A percentile compares a stretch with the other conserved stretches of the same genome.
Evolutionary conservation across 768 basidiomycete genomes (phyloP).

Genomic region (Phaeotremella skinneri): DNA sequence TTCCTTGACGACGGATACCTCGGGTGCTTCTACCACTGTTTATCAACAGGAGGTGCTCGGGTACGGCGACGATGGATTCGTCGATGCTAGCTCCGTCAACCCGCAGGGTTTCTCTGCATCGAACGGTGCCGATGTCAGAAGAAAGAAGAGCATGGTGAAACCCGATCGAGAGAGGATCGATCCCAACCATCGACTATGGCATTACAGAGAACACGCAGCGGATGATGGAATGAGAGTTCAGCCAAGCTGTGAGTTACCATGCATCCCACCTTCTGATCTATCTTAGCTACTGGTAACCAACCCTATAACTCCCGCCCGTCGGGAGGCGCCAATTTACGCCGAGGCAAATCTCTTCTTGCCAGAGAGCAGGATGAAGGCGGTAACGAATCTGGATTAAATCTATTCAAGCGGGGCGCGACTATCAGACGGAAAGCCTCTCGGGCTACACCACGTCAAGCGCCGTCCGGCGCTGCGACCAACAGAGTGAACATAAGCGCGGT

Average conservation of each 20-base stretch:
- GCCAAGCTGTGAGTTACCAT: constrained; percentile 71
- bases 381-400: constrained; percentile 84
- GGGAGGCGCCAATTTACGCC: constrained; percentile 54
- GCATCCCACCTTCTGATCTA: constrained; percentile 6
- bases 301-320: constrained; percentile 21
- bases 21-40: constrained; percentile 17
- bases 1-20: constrained; percentile 21
- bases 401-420: constrained; percentile 82
- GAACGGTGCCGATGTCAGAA: constrained; percentile 52
- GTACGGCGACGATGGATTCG: constrained; percentile 34
- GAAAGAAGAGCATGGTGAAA: constrained; percentile 88
- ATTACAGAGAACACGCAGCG: constrained; percentile 84
- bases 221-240: constrained; percentile 67
- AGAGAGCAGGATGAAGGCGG: constrained; percentile 74
- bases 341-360: constrained; percentile 84
- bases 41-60: constrained; percentile 17
- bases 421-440: constrained; percentile 63
- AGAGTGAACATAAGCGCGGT: constrained; percentile 43
- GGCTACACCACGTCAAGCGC: constrained; percentile 54
- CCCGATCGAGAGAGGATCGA: constrained; percentile 97
- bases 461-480: constrained; percentile 52
- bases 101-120: constrained; percentile 34
- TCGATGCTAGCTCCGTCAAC: constrained; percentile 31
- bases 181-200: constrained; percentile 87
- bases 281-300: constrained; percentile 44